A percentile compares a stretch with the other conserved stretches of the same genome.
Conservation (phyloP, 2,329 filamentous ascomycete species). For the Pezicula radicicola region DNA sequence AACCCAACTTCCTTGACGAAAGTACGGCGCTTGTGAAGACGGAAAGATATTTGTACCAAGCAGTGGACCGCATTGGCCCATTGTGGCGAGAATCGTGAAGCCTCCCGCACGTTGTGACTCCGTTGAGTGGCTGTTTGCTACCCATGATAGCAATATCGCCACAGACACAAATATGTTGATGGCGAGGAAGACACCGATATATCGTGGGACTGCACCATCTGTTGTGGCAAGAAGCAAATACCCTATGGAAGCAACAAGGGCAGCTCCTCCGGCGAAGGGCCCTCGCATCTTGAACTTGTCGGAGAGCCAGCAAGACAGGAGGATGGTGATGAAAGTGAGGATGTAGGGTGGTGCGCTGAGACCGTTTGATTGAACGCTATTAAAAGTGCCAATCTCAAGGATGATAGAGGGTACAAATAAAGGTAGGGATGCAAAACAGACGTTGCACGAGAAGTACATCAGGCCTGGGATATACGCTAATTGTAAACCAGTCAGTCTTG, state of each 20-base stretch:
- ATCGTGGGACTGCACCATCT: slow-evolving; percentile 49
- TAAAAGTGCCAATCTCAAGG: slow-evolving; percentile 65
- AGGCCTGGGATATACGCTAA: slow-evolving; percentile 61
- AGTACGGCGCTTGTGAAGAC: slow-evolving; percentile 40
- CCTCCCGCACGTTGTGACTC: slow-evolving; percentile 68
- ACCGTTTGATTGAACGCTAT: slow-evolving; percentile 63
- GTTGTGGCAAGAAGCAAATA: slow-evolving; percentile 58
- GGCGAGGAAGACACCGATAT: slow-evolving; percentile 73
- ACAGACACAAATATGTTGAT: slow-evolving; percentile 66
- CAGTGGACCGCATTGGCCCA: slow-evolving; percentile 43
- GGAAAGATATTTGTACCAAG: slow-evolving; percentile 47
- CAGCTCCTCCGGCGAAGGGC: slow-evolving; percentile 62
- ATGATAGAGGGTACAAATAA: slow-evolving; percentile 82
- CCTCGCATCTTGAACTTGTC: slow-evolving; percentile 63
- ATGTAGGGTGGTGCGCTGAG: slow-evolving; percentile 78
- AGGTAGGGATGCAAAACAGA: slow-evolving; percentile 80
- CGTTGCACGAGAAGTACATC: slow-evolving; percentile 83
- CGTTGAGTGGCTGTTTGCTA: slow-evolving; percentile 73
- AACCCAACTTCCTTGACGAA: slow-evolving; percentile 41
- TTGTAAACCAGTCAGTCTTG: neutral
- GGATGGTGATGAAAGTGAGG: slow-evolving; percentile 64
- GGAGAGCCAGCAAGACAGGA: slow-evolving; percentile 67
- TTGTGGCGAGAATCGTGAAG: slow-evolving; percentile 71
- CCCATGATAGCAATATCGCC: slow-evolving; percentile 49
- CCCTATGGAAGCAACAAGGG: slow-evolving; percentile 58